Evolutionary conservation across 768 basidiomycete species (phyloP).

Genomic region (Leccinum barrowsii): DNA sequence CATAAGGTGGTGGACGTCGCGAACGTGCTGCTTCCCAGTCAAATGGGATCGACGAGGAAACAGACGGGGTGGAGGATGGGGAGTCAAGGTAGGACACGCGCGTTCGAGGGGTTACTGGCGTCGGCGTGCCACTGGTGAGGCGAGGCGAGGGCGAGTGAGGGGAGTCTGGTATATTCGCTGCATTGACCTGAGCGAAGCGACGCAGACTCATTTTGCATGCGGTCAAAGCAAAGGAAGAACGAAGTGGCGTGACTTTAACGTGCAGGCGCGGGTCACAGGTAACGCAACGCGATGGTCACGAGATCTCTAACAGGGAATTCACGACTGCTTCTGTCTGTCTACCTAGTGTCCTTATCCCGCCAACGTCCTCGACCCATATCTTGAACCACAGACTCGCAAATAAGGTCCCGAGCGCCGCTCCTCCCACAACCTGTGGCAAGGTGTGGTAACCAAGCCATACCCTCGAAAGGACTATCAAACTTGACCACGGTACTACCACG

Average conservation of each 20-base stretch:
- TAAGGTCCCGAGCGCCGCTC: conserved; percentile 49
- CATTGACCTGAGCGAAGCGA: conserved; percentile 51
- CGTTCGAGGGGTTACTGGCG: conserved; percentile 43
- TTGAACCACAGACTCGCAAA: conserved; percentile 56
- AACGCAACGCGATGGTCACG: conserved; percentile 26
- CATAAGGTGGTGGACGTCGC: conserved; percentile 68
- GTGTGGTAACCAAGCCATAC: conserved; percentile 80
- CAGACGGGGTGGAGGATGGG: conserved; percentile 64
- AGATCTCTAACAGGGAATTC: background rate
- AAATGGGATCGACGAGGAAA: conserved; percentile 74
- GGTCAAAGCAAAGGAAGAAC: conserved; percentile 9
- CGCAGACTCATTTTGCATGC: conserved; percentile 46
- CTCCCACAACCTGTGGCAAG: conserved; percentile 61
- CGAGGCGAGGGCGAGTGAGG: conserved; percentile 40
- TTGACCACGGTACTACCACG: conserved; percentile 53
- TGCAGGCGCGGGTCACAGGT: conserved; percentile 21
- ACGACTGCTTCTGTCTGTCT: conserved; percentile 11
- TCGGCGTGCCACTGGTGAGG: conserved; percentile 31
- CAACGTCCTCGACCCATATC: conserved; percentile 43
- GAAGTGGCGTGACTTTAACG: conserved; percentile 16
- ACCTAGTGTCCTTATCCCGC: conserved; percentile 20
- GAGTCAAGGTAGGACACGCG: conserved; percentile 56
- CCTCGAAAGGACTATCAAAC: conserved; percentile 56
- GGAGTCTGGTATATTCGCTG: conserved; percentile 37
- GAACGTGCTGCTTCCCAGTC: conserved; percentile 86